phyloP scores from a whole-genome alignment of 495 filamentous ascomycete species.

The Penicillium taxi region DNA sequence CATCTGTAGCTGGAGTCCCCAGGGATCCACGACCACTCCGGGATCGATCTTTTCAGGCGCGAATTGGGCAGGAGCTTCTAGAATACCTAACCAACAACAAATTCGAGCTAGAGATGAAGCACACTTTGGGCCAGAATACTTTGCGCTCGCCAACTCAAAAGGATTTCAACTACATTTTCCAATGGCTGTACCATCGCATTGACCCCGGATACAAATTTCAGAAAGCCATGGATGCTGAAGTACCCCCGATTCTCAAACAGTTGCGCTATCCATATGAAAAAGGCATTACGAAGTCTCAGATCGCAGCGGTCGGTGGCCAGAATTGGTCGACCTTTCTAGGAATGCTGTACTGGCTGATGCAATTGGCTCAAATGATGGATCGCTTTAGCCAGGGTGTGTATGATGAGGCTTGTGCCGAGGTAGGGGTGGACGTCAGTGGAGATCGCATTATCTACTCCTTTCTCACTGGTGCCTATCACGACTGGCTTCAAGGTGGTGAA shows the following conservation, averaged over 20 bases:
- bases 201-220: conserved; percentile 87
- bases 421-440: conserved; percentile 74
- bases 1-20: conserved; percentile 67
- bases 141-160: conserved; percentile 93
- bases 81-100: conserved; percentile 87
- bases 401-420: conserved; percentile 80
- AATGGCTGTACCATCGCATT: conserved; percentile 93
- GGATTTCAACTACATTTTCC: conserved; percentile 93
- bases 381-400: conserved; percentile 64
- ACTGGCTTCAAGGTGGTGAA: conserved; percentile 75
- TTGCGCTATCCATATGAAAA: conserved; percentile 91
- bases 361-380: conserved; percentile 85
- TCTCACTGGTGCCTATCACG: conserved; percentile 76
- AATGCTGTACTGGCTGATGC: conserved; percentile 98
- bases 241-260: conserved; percentile 82
- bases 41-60: conserved; percentile 67
- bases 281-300: conserved; percentile 88
- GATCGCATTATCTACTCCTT: conserved; percentile 94
- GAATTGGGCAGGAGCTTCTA: conserved; percentile 79
- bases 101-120: conserved; percentile 96
- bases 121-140: conserved; percentile 77
- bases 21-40: conserved; percentile 83
- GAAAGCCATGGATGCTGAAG: conserved; percentile 88
- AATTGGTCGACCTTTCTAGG: conserved; percentile 94
- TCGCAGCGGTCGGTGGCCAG: conserved; percentile 86